Conservation (phyloP, 148 eudicot genomes). For the Gaultheria prostrata region DNA sequence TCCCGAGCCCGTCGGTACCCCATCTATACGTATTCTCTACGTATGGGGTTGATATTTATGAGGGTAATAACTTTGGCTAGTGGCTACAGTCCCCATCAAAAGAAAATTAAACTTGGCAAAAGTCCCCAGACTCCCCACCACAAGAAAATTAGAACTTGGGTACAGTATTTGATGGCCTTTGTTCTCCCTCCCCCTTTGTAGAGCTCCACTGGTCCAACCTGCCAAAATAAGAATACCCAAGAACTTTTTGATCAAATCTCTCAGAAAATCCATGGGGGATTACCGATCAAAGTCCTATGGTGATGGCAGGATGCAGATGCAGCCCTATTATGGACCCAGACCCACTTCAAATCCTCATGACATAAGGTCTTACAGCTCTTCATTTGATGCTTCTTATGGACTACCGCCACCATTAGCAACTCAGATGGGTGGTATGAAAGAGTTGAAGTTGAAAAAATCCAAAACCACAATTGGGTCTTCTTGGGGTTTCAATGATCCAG, state of each 20-base stretch:
- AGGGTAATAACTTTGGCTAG: neutral
- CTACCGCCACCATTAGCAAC: conserved; percentile 6
- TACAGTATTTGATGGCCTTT: neutral
- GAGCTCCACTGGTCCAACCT: neutral
- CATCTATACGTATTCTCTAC: too few relatives aligned
- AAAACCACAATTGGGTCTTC: conserved; percentile 33
- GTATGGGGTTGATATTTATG: too few relatives aligned
- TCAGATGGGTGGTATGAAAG: conserved; percentile 19
- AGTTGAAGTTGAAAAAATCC: conserved; percentile 43
- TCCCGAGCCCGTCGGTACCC: too few relatives aligned
- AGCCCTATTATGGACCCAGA: conserved; percentile 35
- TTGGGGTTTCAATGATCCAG: conserved; percentile 66
- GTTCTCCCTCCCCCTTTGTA: neutral
- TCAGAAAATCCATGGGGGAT: conserved; percentile 40
- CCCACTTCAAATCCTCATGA: conserved; percentile 20
- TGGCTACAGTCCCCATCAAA: neutral
- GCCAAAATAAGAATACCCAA: conserved; percentile 7
- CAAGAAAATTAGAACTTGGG: neutral
- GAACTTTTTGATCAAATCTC: conserved; percentile 12
- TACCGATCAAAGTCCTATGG: conserved; percentile 34
- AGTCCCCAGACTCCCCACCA: too few relatives aligned
- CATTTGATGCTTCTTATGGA: conserved; percentile 20
- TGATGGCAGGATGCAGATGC: conserved; percentile 40
- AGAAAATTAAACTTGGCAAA: neutral
- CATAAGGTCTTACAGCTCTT: conserved; percentile 45